Evolutionary conservation across 495 filamentous ascomycete species (phyloP), one percentile per base, ranked within the genome.

Genomic region (Aspergillus mulundensis): DNA sequence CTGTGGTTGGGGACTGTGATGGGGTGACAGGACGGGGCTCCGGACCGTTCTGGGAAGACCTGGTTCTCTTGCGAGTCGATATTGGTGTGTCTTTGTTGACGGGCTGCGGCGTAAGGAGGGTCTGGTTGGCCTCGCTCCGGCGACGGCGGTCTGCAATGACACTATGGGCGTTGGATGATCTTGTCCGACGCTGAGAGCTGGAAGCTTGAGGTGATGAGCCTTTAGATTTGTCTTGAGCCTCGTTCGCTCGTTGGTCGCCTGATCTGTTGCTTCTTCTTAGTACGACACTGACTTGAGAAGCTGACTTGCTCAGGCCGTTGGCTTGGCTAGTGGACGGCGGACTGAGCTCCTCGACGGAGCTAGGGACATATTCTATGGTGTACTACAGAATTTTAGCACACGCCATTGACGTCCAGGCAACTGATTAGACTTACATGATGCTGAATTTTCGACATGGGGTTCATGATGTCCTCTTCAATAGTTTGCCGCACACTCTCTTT

Each of bases 391-490:
- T 3, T 47, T 61, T 50, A 54, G 55, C 57, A 44, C 14, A 8
- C 18, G 18, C 6, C 18, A 5, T 41, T 7, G 0, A 8, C 15
- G 0, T 38, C 7, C 11, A 32, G 24, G 21, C 1, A 16, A 8
- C 34, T n/a, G n/a, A n/a, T n/a, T 21, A 28, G 15, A 59, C 69
- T 65, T 67, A 76, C 74, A 51, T 71, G 62, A 44, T 76, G 70
- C 19, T 61, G 42, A 23, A 77, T 70, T 46, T 74, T 72, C 10
- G 57, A 40, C 60, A 70, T 58, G 7, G 76, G 76, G 61, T 77
- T 59, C 48, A 73, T 41, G 7, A 66, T 63, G 12, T 69, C 61
- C 19, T 24, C 34, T 41, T 55, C n/a, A 61, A 61, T 68, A 61
- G 46, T 66, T 56, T 57, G 50, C 12, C 43, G 48, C 2, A 59